These are phyloP conservation scores for Oropetium thomaeum DNA, from an alignment of 176 grass and related monocot species.

Conservation along the genomic window DNA sequence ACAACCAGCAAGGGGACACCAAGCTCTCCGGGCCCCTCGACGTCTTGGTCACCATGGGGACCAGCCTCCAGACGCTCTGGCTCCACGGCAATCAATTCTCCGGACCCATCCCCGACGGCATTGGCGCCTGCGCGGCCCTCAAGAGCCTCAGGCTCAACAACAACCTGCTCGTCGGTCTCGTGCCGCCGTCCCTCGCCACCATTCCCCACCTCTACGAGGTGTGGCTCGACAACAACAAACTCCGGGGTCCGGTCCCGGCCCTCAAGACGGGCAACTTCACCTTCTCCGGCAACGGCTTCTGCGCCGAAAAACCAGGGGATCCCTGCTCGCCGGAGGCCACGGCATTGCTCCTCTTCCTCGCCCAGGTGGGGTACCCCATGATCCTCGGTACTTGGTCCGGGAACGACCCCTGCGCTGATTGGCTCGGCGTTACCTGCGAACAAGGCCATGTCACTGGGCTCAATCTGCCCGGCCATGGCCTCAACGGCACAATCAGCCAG, in stretches of 20 bases:
- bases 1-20: conserved; percentile 50
- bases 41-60: conserved; percentile 50
- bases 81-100: conserved; percentile 85
- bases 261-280: conserved; percentile 50
- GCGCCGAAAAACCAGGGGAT: conserved; percentile 35
- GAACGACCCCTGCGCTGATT: conserved; percentile 49
- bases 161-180: conserved; percentile 72
- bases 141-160: conserved; percentile 45
- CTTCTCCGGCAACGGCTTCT: conserved; percentile 53
- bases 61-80: conserved; percentile 54
- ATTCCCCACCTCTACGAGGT: conserved; percentile 45
- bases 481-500: conserved; percentile 73
- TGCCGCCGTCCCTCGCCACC: conserved; percentile 41
- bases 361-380: conserved; percentile 39
- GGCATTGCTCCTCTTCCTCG: conserved; percentile 62
- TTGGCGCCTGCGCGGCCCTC: conserved; percentile 47
- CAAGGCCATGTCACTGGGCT: conserved; percentile 37
- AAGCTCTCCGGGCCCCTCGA: conserved; percentile 64
- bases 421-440: conserved; percentile 64
- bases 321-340: conserved; percentile 47
- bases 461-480: conserved; percentile 41
- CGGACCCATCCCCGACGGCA: conserved; percentile 54
- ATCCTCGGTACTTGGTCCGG: conserved; percentile 46
- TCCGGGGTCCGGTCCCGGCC: conserved; percentile 64
- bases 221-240: conserved; percentile 65